Evolutionary conservation across 2,329 filamentous ascomycete species (phyloP).

Genomic region (Mycosphaerella arachidis): DNA sequence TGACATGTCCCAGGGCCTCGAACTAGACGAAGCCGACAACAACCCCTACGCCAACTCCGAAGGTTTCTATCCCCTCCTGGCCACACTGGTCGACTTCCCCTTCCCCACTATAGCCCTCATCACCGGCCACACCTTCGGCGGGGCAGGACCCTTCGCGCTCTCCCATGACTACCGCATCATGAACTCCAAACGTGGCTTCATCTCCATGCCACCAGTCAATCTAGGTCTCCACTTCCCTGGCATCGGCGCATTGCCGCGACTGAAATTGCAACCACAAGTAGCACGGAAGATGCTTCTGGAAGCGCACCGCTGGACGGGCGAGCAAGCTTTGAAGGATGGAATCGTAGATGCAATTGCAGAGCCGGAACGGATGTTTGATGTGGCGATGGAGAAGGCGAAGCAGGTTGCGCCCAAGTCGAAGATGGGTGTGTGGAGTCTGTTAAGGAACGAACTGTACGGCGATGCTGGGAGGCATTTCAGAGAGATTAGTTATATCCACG

Average conservation of each 20-base stretch:
- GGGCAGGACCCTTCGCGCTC: slow-evolving; percentile 46
- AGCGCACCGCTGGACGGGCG: slow-evolving; percentile 52
- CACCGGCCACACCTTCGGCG: slow-evolving; percentile 49
- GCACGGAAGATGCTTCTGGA: slow-evolving; percentile 54
- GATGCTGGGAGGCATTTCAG: slow-evolving; percentile 50
- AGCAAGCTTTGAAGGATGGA: slow-evolving; percentile 48
- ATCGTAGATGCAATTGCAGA: slow-evolving; percentile 51
- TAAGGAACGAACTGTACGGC: slow-evolving; percentile 52
- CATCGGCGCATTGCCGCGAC: slow-evolving; percentile 49
- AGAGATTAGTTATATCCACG: slow-evolving; percentile 52
- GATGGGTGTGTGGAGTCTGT: slow-evolving; percentile 49
- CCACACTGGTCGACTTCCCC: slow-evolving; percentile 35
- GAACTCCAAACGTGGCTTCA: slow-evolving; percentile 45
- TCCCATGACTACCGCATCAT: slow-evolving; percentile 48
- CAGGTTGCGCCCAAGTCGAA: slow-evolving; percentile 41
- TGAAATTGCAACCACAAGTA: slow-evolving; percentile 50
- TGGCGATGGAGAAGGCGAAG: slow-evolving; percentile 43
- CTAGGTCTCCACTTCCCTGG: slow-evolving; percentile 54
- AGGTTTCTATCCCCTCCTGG: slow-evolving; percentile 36
- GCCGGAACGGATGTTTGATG: slow-evolving; percentile 47
- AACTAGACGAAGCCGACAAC: slow-evolving; percentile 33
- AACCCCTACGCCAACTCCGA: slow-evolving; percentile 34
- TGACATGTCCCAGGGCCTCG: slow-evolving; percentile 27
- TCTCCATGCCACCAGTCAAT: slow-evolving; percentile 52
- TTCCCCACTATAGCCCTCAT: slow-evolving; percentile 45